Evolutionary conservation across 352 stramenopile genomes (phyloP), one percentile per base, ranked within the genome.

Genomic region (Phytophthora megakarya): DNA sequence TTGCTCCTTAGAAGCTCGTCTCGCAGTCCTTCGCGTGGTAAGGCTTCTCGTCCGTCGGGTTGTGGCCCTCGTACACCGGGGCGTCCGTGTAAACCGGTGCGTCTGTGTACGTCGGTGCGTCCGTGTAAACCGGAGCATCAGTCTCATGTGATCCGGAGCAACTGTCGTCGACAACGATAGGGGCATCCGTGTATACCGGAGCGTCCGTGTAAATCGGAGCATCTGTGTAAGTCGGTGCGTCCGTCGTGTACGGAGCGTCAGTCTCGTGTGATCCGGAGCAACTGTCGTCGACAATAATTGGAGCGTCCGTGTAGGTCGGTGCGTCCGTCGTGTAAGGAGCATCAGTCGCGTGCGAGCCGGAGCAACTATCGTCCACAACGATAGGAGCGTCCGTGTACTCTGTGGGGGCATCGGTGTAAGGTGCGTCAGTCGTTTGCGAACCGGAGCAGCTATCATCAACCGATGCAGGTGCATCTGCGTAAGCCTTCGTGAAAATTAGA

Each of bases 1-100:
- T 25, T 49, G 23, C 43, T 23, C 19, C 51, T 59, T 59, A 70
- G n/a, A 49, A 55, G 40, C 32, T 40, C n/a, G 54, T 12, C 3
- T 58, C 30, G 42, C 62, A 70, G 46, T 70, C 62, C 39, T 65
- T 37, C 7, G 19, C 32, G 11, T 59, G 22, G 13, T 57, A 7
- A 12, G 23, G 21, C 15, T 42, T 45, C 7, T 47, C 38, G 26
- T 26, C 47, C 19, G 10, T 26, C 38, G 45, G 21, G 19, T 38
- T 33, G n/a, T n/a, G n/a, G n/a, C n/a, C n/a, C 16, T 61, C 35
- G 6, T 67, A 49, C 45, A 56, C 3, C 8, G 56, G 46, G 13
- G 8, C 30, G 13, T 35, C 8, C 30, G 30, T 35, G 26, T 32
- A 32, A 32, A n/a, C 44, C 8, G 56, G 45, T 7, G 25, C 11